phyloP scores from a whole-genome alignment of 164 flowering plant species.

The Magnolia officinalis region DNA sequence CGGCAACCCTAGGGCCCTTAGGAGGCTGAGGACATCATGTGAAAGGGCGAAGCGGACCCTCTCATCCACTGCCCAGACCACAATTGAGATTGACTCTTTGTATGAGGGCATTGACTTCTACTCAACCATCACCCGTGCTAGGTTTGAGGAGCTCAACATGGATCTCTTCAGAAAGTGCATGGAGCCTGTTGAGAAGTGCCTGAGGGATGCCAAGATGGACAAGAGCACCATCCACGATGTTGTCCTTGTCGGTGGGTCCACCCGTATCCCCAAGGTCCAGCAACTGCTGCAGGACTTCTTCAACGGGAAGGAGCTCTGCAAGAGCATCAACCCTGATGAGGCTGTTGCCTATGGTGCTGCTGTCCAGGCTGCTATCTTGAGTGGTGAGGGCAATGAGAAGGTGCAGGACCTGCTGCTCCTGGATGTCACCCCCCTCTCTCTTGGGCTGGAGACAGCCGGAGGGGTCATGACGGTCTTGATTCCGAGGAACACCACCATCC shows the following conservation, averaged over 20 bases:
- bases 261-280: slow-evolving; percentile 57
- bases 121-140: slow-evolving; percentile 47
- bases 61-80: slow-evolving; percentile 45
- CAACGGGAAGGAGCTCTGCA: slow-evolving; percentile 63
- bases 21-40: slow-evolving; percentile 48
- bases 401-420: slow-evolving; percentile 44
- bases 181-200: slow-evolving; percentile 53
- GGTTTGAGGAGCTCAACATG: slow-evolving; percentile 59
- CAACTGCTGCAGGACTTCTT: slow-evolving; percentile 55
- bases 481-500: slow-evolving; percentile 58
- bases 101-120: slow-evolving; percentile 53
- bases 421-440: slow-evolving; percentile 58
- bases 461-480: slow-evolving; percentile 51
- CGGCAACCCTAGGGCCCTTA: slow-evolving; percentile 42
- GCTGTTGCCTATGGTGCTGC: slow-evolving; percentile 70
- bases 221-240: slow-evolving; percentile 47
- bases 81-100: slow-evolving; percentile 51
- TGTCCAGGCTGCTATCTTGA: slow-evolving; percentile 52
- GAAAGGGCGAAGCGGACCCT: slow-evolving; percentile 59
- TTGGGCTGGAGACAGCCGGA: slow-evolving; percentile 42
- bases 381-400: slow-evolving; percentile 54
- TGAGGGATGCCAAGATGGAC: slow-evolving; percentile 53
- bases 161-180: slow-evolving; percentile 51
- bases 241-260: slow-evolving; percentile 62
- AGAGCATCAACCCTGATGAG: slow-evolving; percentile 62